Percentiles rank a stretch among this genome's conserved stretches.
Conservation (phyloP, 768 basidiomycete species). For the Mycena epipterygia region DNA sequence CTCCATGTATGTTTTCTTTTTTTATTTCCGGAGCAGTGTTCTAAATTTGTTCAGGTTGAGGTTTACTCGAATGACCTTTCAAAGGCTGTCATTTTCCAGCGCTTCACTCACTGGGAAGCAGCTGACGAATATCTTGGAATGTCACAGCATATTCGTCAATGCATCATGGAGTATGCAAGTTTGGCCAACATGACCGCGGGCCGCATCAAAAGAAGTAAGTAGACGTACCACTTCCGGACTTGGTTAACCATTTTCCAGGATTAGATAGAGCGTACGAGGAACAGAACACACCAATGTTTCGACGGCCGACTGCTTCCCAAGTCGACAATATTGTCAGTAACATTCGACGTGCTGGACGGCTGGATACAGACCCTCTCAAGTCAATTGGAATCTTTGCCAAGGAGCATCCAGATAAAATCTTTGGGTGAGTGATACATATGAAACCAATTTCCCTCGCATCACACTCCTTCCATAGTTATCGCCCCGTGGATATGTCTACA, state of each 20-base stretch:
- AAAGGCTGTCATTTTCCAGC: not conserved
- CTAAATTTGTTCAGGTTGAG: not conserved
- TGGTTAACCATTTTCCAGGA: not conserved
- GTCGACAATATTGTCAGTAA: slow-evolving; percentile 11
- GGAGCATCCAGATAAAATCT: slow-evolving; percentile 7
- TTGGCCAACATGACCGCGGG: not conserved
- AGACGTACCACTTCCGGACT: not conserved
- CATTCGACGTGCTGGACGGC: not conserved
- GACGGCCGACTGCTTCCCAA: not conserved
- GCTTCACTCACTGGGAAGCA: not conserved
- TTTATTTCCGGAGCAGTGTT: not conserved
- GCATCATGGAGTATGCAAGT: slow-evolving; percentile 9
- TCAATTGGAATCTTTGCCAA: slow-evolving; percentile 1
- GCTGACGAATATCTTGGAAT: not conserved
- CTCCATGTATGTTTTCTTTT: not conserved
- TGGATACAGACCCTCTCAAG: slow-evolving; percentile 1
- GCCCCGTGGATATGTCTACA: slow-evolving; percentile 12
- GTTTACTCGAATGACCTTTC: slow-evolving; percentile 4
- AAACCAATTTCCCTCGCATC: not conserved
- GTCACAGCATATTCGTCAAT: slow-evolving; percentile 4
- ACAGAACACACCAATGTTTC: not conserved
- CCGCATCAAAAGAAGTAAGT: slow-evolving; percentile 4
- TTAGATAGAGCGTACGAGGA: not conserved
- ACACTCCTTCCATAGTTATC: not conserved
- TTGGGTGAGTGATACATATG: not conserved